Base-by-base conservation (phyloP, 768 basidiomycete species). In the Candolleomyces aberdarensis region DNA sequence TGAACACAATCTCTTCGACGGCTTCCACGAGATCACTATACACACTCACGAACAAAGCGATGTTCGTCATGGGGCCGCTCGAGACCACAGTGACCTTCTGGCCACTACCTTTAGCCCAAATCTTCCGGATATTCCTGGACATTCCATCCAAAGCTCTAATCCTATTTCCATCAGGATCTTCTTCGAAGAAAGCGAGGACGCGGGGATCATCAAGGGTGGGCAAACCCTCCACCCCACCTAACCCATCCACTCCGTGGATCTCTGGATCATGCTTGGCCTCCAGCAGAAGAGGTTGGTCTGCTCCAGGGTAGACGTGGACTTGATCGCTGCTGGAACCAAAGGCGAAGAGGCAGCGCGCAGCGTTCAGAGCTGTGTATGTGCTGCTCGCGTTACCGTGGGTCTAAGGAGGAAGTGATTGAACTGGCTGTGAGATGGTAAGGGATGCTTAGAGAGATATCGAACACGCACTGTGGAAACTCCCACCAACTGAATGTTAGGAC, bases 61-160 rank as follows among this genome's bases (percentile, higher is more conserved):
- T 79, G 63, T 95, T 96, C 19, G 94, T 95, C 85, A 92, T 85
- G 1, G 94, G 90, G 0, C 94, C 94, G 3, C 82, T 86, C 1
- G 92, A 91, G 1, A 93, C 82, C 3, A 96, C 67, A 0, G 84
- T 83, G 11, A 89, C 82, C 70, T 89, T 84, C 39, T 74, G 65
- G 1, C 89, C 91, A 1, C 71, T 65, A 5, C 88, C 88, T 6
- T 74, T 73, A 6, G 83, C 80, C 88, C 88, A 88, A 0, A 76
- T 74, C 8, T 78, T 66, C 58, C 70, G 79, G 61, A 94, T 77
- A 1, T 81, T 76, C 15, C 70, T 69, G 0, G 85, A 80, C 77
- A 96, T 87, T 3, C 88, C 94, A 47, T 91, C 83, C 9, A 94
- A 67, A 0, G 92, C 91, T 55, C 80, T 74, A 5, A 82, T 66